Base-by-base conservation (phyloP, 495 filamentous ascomycete genomes). In the Clohesyomyces aquaticus region DNA sequence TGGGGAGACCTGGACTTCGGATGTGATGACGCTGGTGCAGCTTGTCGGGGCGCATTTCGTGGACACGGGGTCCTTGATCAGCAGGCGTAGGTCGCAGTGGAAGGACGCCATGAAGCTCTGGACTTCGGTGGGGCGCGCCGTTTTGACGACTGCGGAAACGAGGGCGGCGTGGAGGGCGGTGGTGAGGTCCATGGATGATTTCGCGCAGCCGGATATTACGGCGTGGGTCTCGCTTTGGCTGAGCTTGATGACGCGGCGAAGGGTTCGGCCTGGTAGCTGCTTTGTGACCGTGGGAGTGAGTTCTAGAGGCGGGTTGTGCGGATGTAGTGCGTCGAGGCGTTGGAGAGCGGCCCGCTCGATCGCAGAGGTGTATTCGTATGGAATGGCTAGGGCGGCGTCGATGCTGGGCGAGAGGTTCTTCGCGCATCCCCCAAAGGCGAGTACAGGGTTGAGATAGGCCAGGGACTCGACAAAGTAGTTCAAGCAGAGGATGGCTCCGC, bases 51-150 rank as follows among this genome's bases (percentile, higher is more conserved):
- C 53, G 8, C 35, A n/a, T 32, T 56, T 56, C 2, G 53, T 56
- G 8, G 28, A 4, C 4, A 38, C 35, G 1, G 28, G 19, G 2
- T 56, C 23, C 6, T 14, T 14, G 53, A 56, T 56, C 19, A 42
- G 53, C 9, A 42, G 22, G 53, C 53, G 53, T 9, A 56, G 53
- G 23, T 56, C 53, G 53, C 29, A 56, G 19, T 56, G 53, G 53
- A 42, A 56, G 16, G 53, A 56, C 1, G 53, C 53, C 53, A 56
- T 56, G 26, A 42, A 56, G 32, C 53, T 56, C 29, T 11, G 22
- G 8, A 23, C 19, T 41, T 56, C 53, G 28, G 53, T 21, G 6
- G 53, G 53, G 10, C 16, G 53, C 9, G 35, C 53, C 11, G 43
- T 14, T 26, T 56, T 25, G n/a, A 32, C 35, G n/a, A 41, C 29